Evolutionary conservation across 2,329 filamentous ascomycete species (phyloP), one percentile per base, ranked within the genome.

Genomic region (Aureobasidium sp.): DNA sequence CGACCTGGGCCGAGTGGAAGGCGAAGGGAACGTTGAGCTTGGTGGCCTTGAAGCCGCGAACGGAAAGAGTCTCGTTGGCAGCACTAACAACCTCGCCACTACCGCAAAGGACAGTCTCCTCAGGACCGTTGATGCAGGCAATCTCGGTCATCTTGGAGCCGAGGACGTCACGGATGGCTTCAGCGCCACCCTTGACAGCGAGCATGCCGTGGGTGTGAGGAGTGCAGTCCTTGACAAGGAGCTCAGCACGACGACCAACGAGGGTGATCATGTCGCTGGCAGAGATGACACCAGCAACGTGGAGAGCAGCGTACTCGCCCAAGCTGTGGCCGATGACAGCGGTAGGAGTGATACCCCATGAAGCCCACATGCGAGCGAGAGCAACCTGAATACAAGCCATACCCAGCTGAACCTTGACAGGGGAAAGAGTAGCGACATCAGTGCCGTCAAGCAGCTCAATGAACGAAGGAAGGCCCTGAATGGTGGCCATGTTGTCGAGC

Each of bases 71-170:
- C 9, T 81, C 73, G 62, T 72, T 78, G 16, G 85, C 76, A 4
- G 76, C 76, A 62, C 82, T 77, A 59, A 89, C 83, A 63, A 86
- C 79, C 42, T 84, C 78, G 54, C 83, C 80, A 60, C 80, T 81
- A 16, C 82, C 83, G 64, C 83, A 84, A n/a, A 94, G 78, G 2
- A 94, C 90, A 10, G 86, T 91, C 70, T 91, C 88, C 55, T 84
- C 79, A 0, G 86, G 85, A 0, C 87, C 85, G 67, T 95, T 95
- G 71, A 91, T 82, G 76, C 90, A 94, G 16, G 90, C 87, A 63
- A 85, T 74, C 66, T 83, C 80, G 37, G 75, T 75, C 67, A 78
- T 78, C 66, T 77, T 76, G 61, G 72, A 70, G 21, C 84, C 78
- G 63, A 81, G 73, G 57, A 79, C 79, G 29, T 81, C 78, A 48